phyloP scores from a whole-genome alignment of 257 asterid species.

The Agastache rugosa region DNA sequence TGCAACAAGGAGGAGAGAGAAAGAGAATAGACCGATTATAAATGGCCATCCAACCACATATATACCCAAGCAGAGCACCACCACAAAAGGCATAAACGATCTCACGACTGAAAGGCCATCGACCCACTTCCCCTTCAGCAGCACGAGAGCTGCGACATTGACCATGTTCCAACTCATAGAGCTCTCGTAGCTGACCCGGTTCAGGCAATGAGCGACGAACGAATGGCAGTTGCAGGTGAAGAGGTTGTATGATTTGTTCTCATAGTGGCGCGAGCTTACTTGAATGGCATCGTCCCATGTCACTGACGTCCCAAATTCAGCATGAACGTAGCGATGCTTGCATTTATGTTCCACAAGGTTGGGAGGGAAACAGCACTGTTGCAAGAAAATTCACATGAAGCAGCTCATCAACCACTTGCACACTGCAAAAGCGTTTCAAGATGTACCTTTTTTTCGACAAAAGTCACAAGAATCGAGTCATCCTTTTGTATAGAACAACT shows the following conservation, averaged over 20 bases:
- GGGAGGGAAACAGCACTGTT: constrained; percentile 83
- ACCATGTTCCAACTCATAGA: constrained; percentile 92
- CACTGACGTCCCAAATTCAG: constrained; percentile 73
- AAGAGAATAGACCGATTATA: constrained; percentile 60
- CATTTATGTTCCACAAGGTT: constrained; percentile 72
- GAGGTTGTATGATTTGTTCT: constrained; percentile 78
- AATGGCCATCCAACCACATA: constrained; percentile 88
- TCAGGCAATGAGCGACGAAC: constrained; percentile 74
- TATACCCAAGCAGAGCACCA: constrained; percentile 70
- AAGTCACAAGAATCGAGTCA: not conserved
- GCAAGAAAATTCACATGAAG: constrained; percentile 7
- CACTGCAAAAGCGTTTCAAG: not conserved
- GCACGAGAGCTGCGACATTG: constrained; percentile 66
- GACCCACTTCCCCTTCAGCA: constrained; percentile 80
- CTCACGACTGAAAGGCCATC: constrained; percentile 58
- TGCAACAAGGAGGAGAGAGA: constrained; percentile 64
- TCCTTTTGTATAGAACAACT: not conserved
- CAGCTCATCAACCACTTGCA: not conserved
- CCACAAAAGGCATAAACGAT: constrained; percentile 70
- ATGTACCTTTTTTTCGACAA: not conserved
- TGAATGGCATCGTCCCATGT: constrained; percentile 89
- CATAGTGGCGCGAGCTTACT: constrained; percentile 58
- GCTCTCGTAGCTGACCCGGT: constrained; percentile 68
- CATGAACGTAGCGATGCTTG: constrained; percentile 66
- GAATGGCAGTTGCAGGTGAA: constrained; percentile 95